Evolutionary conservation across 2,329 filamentous ascomycete genomes (phyloP), one percentile per base, ranked within the genome.

Genomic region (Pseudogymnoascus sp.): DNA sequence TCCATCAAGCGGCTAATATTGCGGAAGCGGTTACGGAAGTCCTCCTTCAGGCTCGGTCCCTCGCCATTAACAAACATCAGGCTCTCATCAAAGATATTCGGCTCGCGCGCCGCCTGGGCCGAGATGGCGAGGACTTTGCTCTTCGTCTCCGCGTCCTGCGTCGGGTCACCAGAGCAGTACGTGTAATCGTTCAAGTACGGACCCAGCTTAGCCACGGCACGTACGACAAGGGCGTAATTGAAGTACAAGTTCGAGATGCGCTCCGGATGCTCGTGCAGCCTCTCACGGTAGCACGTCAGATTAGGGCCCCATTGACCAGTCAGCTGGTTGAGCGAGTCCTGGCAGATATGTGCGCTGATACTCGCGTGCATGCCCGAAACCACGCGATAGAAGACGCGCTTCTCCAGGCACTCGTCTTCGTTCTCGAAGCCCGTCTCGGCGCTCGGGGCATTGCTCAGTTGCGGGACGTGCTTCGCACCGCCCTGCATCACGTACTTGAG

Each of bases 1-100:
- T 99, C 94, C 94, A 99, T 99, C 67, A 97, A 82, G 41, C 94
- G 87, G 74, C 90, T 96, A 65, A 99, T 90, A 73, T 99, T 99
- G 72, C 94, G 87, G 82, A 99, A 99, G 14, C 94, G 90, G 75
- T 95, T 94, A 69, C 91, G 89, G 81, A 99, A 99, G 72, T 99
- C 94, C 72, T 97, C 93, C 75, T 97, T 99, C 63, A 99, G 78
- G 2, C 84, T 90, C 2, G 89, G 83, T 1, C 85, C 85, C 72
- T 88, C 85, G 62, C 85, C 85, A 66, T 88, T 87, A 72, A 90
- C 90, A 76, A 99, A 99, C 92, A 99, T 96, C 71, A 94, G 79
- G 66, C 86, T 89, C 78, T 99, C 94, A 72, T 99, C 92, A 70
- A 99, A 97, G 65, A 97, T 94, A 68, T 89, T 83, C 21, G 85